phyloP scores from a whole-genome alignment of 176 grass and related monocot species.

The Bromus sterilis region DNA sequence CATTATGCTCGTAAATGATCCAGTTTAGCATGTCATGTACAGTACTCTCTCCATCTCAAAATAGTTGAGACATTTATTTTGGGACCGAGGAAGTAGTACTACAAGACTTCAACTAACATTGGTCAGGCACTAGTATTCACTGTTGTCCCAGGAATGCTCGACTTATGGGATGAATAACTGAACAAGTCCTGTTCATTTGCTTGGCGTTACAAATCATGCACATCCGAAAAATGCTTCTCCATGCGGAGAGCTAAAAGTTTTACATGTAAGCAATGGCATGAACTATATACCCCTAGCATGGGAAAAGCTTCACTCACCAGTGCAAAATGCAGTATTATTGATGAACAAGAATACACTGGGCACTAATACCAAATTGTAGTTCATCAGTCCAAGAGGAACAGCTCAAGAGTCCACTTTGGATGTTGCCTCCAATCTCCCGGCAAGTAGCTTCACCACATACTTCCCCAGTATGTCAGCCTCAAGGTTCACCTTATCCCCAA shows the following conservation, averaged over 20 bases:
- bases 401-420: conserved; percentile 7
- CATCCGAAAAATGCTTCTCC: not conserved
- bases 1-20: too few relatives aligned
- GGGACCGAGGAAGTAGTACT: too few relatives aligned
- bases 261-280: not conserved
- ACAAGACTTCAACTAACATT: not conserved
- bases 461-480: conserved; percentile 92
- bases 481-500: conserved; percentile 84
- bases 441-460: conserved; percentile 85
- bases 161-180: not conserved
- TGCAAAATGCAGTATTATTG: not conserved
- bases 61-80: too few relatives aligned
- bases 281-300: not conserved
- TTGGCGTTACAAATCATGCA: not conserved
- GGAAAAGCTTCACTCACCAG: not conserved
- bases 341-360: not conserved
- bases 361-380: not conserved
- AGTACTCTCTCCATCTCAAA: too few relatives aligned
- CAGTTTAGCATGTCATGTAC: too few relatives aligned
- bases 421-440: conserved; percentile 39
- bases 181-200: not conserved
- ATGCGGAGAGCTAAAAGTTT: not conserved
- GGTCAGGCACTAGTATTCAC: not conserved
- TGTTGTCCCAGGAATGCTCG: not conserved
- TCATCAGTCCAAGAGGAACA: not conserved